These are phyloP conservation scores for Coemansia sp. DNA, from an alignment of 192 early-diverging fungal species.

Conservation along the genomic window DNA sequence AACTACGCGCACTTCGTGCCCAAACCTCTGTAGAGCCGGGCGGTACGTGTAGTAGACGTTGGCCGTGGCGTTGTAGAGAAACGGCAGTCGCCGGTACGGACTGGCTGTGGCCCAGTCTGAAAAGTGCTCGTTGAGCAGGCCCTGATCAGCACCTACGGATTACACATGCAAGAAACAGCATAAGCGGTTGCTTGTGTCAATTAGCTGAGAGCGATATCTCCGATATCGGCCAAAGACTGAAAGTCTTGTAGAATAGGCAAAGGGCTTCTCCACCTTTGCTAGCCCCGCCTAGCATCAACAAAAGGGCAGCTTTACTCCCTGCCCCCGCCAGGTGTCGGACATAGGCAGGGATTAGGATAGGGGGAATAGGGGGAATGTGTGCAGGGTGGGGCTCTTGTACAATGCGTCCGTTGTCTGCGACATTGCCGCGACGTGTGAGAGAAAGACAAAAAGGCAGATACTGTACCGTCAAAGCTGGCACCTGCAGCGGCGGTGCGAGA, in stretches of 20 bases:
- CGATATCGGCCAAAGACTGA: too few relatives aligned
- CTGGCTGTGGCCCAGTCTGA: conserved; percentile 61
- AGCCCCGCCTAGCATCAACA: too few relatives aligned
- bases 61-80: conserved; percentile 73
- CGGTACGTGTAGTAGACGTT: conserved; percentile 55
- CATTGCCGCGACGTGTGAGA: not conserved
- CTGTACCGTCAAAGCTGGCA: conserved; percentile 77
- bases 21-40: conserved; percentile 78
- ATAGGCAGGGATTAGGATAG: too few relatives aligned
- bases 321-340: too few relatives aligned
- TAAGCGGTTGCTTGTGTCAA: too few relatives aligned
- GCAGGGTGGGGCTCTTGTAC: too few relatives aligned
- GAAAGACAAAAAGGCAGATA: not conserved
- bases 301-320: too few relatives aligned
- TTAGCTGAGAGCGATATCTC: not conserved
- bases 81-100: conserved; percentile 70
- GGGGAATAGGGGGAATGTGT: too few relatives aligned
- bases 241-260: too few relatives aligned
- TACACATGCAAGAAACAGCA: not conserved
- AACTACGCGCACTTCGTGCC: conserved; percentile 65
- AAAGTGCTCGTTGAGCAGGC: conserved; percentile 87
- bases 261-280: too few relatives aligned
- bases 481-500: conserved; percentile 51
- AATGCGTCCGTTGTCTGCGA: not conserved
- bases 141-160: conserved; percentile 82